phyloP scores from a whole-genome alignment of 805 yeast genomes.

The Candida koratica region DNA sequence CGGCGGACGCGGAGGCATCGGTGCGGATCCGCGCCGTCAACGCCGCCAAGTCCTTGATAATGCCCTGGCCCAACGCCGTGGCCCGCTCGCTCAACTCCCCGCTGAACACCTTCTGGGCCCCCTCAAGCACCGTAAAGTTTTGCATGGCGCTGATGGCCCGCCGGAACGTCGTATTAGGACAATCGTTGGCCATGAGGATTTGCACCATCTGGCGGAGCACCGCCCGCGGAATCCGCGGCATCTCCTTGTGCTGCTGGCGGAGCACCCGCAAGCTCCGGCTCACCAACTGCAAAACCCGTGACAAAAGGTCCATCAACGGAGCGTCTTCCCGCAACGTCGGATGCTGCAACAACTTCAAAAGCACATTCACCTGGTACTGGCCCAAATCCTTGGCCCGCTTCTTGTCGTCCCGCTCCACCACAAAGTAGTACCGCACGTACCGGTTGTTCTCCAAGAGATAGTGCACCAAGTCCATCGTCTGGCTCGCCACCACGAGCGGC shows the following conservation, averaged over 20 bases:
- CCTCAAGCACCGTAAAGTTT: constrained; percentile 56
- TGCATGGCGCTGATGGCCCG: constrained; percentile 80
- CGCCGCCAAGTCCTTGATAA: constrained; percentile 52
- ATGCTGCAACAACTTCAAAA: constrained; percentile 60
- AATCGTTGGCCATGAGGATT: constrained; percentile 74
- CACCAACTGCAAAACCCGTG: constrained; percentile 70
- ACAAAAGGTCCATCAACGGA: constrained; percentile 68
- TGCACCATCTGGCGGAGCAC: constrained; percentile 61
- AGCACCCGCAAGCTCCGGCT: constrained; percentile 66
- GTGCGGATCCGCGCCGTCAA: constrained; percentile 45
- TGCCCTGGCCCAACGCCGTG: constrained; percentile 48
- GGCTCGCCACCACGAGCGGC: constrained; percentile 69
- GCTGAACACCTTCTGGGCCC: constrained; percentile 64
- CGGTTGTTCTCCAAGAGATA: constrained; percentile 63
- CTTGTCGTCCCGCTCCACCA: constrained; percentile 65
- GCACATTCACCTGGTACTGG: constrained; percentile 69
- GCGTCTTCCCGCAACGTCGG: constrained; percentile 67
- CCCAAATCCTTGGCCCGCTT: constrained; percentile 35
- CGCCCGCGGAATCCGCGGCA: constrained; percentile 62
- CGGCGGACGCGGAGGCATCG: no score
- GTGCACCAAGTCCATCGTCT: constrained; percentile 70
- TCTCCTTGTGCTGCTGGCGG: constrained; percentile 36
- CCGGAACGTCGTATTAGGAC: constrained; percentile 80
- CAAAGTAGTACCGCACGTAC: constrained; percentile 67
- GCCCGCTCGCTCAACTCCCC: constrained; percentile 65